Evolutionary conservation across 768 basidiomycete genomes (phyloP), one percentile per base, ranked within the genome.

Genomic region (Crassisporium funariophilum): DNA sequence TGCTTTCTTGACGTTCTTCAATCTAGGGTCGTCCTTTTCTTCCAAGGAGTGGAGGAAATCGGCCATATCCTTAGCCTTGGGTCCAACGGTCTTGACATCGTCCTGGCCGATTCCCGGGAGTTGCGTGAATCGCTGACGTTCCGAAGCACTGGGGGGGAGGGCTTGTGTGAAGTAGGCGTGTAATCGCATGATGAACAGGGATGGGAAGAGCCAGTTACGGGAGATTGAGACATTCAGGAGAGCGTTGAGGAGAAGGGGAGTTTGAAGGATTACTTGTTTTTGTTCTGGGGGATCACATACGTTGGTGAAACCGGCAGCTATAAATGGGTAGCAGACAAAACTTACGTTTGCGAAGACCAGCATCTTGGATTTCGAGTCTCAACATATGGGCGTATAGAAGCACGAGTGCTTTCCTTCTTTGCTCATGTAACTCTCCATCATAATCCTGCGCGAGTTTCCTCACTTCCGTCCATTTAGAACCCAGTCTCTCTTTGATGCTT

Each of bases 121-220:
- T 56, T 97, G 93, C 0, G 86, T 80, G 37, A 91, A 78, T 15
- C 59, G 68, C 9, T 72, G 59, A 10, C 63, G 62, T 15, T 75
- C 69, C 33, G 79, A 64, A 15, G 78, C 77, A 22, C 59, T 53
- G 2, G 87, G 87, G 3, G 81, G 69, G 15, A 94, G 70, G 0
- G 91, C 97, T 68, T 99, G 97, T 0, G 82, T 77, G 24, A 99
- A 73, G 64, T 84, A 83, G 4, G 89, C 81, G 54, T 95, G 87
- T 20, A 99, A 69, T 29, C 85, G 86, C 81, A 97, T 88, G 56
- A 85, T 74, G 22, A 79, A 72, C 27, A 95, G 71, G 0, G 91
- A 84, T 1, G 92, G 86, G 4, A 78, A 60, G 7, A 98, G 81
- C 95, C 95, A 99, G 60, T 84, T 92, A 53, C 93, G 91, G 0